Evolutionary conservation across 495 filamentous ascomycete species (phyloP), one percentile per base, ranked within the genome.

Genomic region (Penicillium salamii): DNA sequence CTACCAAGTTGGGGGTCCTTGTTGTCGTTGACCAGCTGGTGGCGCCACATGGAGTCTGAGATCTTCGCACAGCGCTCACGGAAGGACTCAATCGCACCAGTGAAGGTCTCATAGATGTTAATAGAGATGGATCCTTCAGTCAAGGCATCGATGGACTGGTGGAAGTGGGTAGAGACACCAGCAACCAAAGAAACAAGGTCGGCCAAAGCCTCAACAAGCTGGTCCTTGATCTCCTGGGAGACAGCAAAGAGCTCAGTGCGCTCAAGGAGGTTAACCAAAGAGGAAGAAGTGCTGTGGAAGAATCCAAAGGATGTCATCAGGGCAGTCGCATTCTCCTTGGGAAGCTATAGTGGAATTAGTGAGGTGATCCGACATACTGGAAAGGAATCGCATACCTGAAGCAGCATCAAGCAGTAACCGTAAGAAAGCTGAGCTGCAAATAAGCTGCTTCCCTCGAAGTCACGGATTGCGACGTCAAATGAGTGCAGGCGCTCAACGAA

Each of bases 381-480:
- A 5, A 12, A 14, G 17, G 7, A 32, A 11, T 11, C 7, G 52
- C 59, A 37, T 55, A 72, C 69, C 61, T 70, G 57, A 3, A 72
- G 57, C 0, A 72, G 61, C 44, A 68, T 58, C 3, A 56, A 55
- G 46, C 69, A 72, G 57, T 68, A 70, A 5, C 61, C 65, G 31
- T 70, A 71, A 5, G 65, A 65, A 4, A 71, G 50, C 42, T 68
- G 61, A 4, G 68, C 58, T 12, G 68, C 68, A 23, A 68, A 52
- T n/a, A 59, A 61, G 42, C 68, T 70, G 32, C 68, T 62, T 3
- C 61, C 59, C 15, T 63, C 66, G 42, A 71, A 71, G 7, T 64
- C 45, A 21, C 55, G 54, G 20, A 71, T 61, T 14, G 53, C 60
- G 0, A 33, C 14, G 34, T 68, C 67, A 43, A 71, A 71, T 11